Evolutionary conservation across 345 rosid genomes (phyloP).

Genomic region (Aquilaria malaccensis): DNA sequence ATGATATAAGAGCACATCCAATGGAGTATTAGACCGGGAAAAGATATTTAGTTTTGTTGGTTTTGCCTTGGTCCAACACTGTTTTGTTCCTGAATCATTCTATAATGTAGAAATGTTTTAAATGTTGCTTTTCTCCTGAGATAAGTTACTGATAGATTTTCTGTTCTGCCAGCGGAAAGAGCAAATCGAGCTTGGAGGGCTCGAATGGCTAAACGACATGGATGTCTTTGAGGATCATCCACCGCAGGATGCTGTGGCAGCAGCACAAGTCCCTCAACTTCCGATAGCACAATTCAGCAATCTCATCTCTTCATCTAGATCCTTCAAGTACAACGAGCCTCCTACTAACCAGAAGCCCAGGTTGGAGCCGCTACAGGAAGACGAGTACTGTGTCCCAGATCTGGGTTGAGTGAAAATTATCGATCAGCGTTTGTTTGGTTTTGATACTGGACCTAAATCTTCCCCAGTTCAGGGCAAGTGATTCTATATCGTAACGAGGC

Average conservation of each 20-base stretch:
- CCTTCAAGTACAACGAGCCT: conserved; percentile 35
- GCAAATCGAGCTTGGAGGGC: conserved; percentile 58
- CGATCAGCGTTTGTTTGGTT: too few species aligned
- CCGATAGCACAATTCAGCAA: conserved; percentile 29
- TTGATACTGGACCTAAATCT: too few species aligned
- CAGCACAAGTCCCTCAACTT: conserved; percentile 78
- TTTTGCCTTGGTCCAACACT: not conserved
- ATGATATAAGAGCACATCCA: too few species aligned
- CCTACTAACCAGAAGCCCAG: conserved; percentile 53
- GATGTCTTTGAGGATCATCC: conserved; percentile 49
- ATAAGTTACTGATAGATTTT: not conserved
- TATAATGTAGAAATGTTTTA: too few species aligned
- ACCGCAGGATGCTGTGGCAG: conserved; percentile 48
- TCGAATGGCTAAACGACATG: conserved; percentile 70
- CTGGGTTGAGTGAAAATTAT: conserved; percentile 35
- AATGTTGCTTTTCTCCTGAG: not conserved
- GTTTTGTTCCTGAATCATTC: not conserved
- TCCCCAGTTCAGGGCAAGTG: too few species aligned
- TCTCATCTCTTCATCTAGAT: conserved; percentile 27
- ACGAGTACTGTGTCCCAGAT: conserved; percentile 81
- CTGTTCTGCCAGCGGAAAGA: conserved; percentile 41
- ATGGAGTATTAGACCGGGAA: too few species aligned
- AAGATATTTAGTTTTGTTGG: not conserved
- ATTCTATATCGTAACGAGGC: too few species aligned
- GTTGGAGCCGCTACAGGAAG: conserved; percentile 42